Base-by-base conservation (phyloP, 257 asterid genomes). In the Apocynum venetum region DNA sequence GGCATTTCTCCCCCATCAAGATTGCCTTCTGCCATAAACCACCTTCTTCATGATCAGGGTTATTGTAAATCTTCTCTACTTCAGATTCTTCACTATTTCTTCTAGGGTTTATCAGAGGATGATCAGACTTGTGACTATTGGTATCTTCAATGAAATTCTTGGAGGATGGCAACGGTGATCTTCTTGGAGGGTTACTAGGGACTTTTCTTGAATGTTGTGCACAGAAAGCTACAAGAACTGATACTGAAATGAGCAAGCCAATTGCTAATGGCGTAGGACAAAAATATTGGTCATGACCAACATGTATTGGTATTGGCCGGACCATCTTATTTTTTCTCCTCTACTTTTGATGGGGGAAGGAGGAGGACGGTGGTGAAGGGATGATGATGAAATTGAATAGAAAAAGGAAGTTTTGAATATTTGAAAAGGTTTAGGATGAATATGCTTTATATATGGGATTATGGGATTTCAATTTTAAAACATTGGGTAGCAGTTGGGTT, bases 1-100 rank as follows among this genome's bases (percentile, higher is more conserved):
- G 91, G 74, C 97, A 92, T 78, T 78, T 89, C 84, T 89, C 98
- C 5, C 97, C 97, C 94, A 92, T 89, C 88, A 92, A 67, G 19
- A 92, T 94, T 17, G 90, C 89, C 84, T 94, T 94, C 73, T 90
- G 96, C 98, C 97, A 94, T 77, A 94, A 43, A 5, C 97, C 97
- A 4, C 74, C 77, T 68, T 86, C 93, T 57, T 81, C 88, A 56
- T 8, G 53, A 36, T 61, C 25, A 14, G 25, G 48, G 65, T 59
- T 74, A 35, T 46, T 46, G 49, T 19, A 43, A 8, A 64, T 25
- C 20, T 20, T 38, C 7, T 11, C 38, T 20, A 47, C 76, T 14
- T 51, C 83, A 4, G 79, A 8, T 31, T 76, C 80, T 63, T 76
- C 80, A 2, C 52, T 69, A 5, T 63, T 9, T 4, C 71, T 11